Percentiles rank a stretch among this genome's conserved stretches.
These are phyloP conservation scores for Fonsecaea erecta DNA, from an alignment of 2,329 filamentous ascomycete species.

Conservation along the genomic window DNA sequence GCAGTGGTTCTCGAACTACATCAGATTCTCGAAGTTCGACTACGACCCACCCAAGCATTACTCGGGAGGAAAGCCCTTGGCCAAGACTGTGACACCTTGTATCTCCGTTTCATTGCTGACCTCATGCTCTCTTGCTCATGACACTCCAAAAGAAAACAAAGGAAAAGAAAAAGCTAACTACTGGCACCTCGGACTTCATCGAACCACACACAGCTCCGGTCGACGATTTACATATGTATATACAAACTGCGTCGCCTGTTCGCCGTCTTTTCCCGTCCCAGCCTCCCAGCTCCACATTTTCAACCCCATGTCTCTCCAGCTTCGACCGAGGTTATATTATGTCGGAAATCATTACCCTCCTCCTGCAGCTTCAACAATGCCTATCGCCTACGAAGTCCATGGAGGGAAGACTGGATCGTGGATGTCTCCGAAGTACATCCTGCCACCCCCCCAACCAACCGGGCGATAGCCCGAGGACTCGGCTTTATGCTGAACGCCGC, in stretches of 20 bases:
- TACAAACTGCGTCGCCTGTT: background rate
- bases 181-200: background rate
- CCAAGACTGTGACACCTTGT: too few species aligned
- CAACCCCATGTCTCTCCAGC: background rate
- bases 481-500: background rate
- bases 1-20: too few species aligned
- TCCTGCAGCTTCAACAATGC: background rate
- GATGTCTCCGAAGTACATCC: background rate
- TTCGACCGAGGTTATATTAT: conserved; percentile 6
- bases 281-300: background rate
- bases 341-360: background rate
- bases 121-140: background rate
- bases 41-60: too few species aligned
- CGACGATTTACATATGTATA: background rate
- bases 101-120: too few species aligned
- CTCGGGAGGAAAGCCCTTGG: too few species aligned
- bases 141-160: background rate
- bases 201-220: background rate
- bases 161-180: too few species aligned
- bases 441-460: background rate
- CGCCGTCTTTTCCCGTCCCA: background rate
- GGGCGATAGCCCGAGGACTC: background rate
- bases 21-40: too few species aligned
- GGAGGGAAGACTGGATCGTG: background rate
- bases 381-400: background rate